Base-by-base conservation (phyloP, 306 rosid genomes). In the Castanea mollissima region DNA sequence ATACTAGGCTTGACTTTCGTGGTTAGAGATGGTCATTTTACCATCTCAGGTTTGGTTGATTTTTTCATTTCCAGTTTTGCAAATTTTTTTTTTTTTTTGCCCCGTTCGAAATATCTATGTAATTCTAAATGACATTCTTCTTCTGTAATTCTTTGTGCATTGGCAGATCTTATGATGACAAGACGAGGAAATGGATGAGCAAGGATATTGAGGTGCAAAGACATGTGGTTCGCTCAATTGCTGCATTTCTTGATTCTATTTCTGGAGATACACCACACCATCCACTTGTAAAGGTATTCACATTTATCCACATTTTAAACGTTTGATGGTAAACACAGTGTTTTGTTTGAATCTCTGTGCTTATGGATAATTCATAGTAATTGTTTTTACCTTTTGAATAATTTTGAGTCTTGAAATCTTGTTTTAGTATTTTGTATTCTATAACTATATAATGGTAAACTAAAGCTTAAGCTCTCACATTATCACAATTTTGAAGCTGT, bases 141-240 rank as follows among this genome's bases (percentile, higher is more conserved):
- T 73, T 15, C 20, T 63, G 23, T 25, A 51, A 23, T 62, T 16
- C 52, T 25, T 60, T 31, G 51, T 55, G 38, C 29, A 68, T 13
- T 27, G 69, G 77, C 74, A 90, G 98, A 75, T 16, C 59, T 84
- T 71, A 74, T 76, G 94, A 85, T 52, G 89, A 85, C 25, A 83
- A 83, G 56, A 84, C 81, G 21, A 82, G 80, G 78, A 83, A 51
- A 78, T 94, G 98, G 97, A 89, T 79, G 85, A 84, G 91, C 54
- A 77, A 82, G n/a, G 92, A 94, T 80, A 90, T 90, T 55, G 93
- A 89, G 88, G 88, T 87, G 55, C 99, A 91, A 81, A 90, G 88
- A 74, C 97, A 87, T 55, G 93, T 88, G 5, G 71, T 91, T 14
- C 92, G 89, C 2, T 91, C 90, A 5, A 82, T 88, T 15, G 74